Conservation (phyloP, 2,329 filamentous ascomycete genomes). For the Botryotinia convoluta region DNA sequence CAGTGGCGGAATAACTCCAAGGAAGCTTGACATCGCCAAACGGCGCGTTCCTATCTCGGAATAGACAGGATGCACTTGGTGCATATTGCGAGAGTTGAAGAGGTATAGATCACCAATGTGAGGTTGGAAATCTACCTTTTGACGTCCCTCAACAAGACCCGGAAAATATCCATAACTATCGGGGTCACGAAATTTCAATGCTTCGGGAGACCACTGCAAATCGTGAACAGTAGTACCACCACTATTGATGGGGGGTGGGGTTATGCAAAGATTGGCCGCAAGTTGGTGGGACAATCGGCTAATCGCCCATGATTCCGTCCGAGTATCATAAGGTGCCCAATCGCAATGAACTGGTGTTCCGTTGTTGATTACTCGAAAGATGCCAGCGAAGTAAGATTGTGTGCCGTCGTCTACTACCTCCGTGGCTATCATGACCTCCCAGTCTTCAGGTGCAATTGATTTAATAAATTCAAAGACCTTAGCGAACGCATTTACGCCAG, state of each 20-base stretch:
- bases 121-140: background rate
- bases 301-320: constrained; percentile 22
- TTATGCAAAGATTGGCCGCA: background rate
- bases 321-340: constrained; percentile 24
- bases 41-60: background rate
- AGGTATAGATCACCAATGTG: constrained; percentile 4
- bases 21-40: constrained; percentile 9
- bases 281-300: constrained; percentile 18
- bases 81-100: constrained; percentile 18
- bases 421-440: constrained; percentile 14
- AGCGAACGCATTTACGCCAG: constrained; percentile 3
- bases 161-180: constrained; percentile 12
- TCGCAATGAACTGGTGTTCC: constrained; percentile 38
- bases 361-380: constrained; percentile 36
- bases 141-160: constrained; percentile 1
- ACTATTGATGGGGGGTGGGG: background rate
- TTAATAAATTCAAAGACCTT: constrained; percentile 12
- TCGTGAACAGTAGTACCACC: constrained; percentile 9
- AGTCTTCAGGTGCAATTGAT: constrained; percentile 7
- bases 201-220: constrained; percentile 11
- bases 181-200: constrained; percentile 6
- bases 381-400: constrained; percentile 42
- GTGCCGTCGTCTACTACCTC: background rate
- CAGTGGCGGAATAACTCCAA: constrained; percentile 7
- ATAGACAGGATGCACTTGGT: background rate